Conservation (phyloP, 2,329 filamentous ascomycete genomes). For the Gyromitra esculenta region DNA sequence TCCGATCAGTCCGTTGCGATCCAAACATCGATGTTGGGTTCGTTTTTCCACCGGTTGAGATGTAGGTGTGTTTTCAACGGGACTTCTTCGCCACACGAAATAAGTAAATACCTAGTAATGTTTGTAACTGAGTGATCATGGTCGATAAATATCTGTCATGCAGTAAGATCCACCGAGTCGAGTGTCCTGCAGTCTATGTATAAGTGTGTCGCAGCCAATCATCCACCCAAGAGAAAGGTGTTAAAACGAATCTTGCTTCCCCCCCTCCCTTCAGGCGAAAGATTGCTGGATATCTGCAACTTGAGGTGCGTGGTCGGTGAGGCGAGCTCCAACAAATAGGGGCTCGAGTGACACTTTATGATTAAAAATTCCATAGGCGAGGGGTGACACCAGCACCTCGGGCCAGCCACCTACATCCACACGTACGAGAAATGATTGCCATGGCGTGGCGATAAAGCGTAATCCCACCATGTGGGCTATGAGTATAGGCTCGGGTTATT, state of each 20-base stretch:
- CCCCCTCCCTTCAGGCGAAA: conserved; percentile 5
- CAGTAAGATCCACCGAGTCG: conserved; percentile 24
- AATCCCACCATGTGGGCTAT: background rate
- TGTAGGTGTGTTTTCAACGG: conserved; percentile 45
- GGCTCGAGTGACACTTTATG: conserved; percentile 33
- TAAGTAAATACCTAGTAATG: conserved; percentile 17
- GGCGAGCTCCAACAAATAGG: background rate
- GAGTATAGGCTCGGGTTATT: background rate
- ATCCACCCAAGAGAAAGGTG: conserved; percentile 7
- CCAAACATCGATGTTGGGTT: conserved; percentile 24
- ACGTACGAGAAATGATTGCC: background rate
- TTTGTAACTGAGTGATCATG: conserved; percentile 36
- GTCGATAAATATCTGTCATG: conserved; percentile 21
- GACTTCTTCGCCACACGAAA: conserved; percentile 22
- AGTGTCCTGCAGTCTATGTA: conserved; percentile 20
- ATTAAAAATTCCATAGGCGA: conserved; percentile 1
- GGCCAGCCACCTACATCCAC: background rate
- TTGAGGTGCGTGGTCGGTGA: conserved; percentile 7
- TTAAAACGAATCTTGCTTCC: conserved; percentile 12
- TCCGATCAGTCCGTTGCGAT: conserved; percentile 36
- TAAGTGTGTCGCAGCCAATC: conserved; percentile 14
- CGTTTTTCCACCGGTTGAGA: conserved; percentile 21
- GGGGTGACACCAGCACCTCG: background rate
- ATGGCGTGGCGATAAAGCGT: background rate
- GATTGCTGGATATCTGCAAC: conserved; percentile 7